phyloP scores from a whole-genome alignment of 1,139 yeast species.

The Suhomyces guaymorum region DNA sequence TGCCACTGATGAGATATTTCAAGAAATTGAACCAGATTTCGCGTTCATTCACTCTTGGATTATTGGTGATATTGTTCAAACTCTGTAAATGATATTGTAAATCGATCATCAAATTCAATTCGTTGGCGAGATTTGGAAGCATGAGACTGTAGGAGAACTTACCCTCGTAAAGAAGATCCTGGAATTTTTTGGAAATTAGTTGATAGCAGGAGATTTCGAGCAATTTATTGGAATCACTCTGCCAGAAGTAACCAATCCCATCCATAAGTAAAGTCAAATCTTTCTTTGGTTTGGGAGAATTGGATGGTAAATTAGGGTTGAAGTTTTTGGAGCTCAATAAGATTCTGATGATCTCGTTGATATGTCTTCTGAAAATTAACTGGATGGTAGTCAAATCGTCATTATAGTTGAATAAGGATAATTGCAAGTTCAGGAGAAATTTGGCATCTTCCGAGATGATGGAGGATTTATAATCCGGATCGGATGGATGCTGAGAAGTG shows the following conservation, averaged over 20 bases:
- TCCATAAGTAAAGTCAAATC: constrained; percentile 38
- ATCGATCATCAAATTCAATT: constrained; percentile 46
- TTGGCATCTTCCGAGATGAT: constrained; percentile 51
- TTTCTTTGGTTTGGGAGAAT: constrained; percentile 14
- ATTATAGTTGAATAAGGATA: constrained; percentile 46
- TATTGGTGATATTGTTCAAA: constrained; percentile 23
- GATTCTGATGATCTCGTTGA: constrained; percentile 47
- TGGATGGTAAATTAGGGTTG: constrained; percentile 22
- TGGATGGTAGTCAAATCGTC: constrained; percentile 52
- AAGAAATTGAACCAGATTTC: constrained; percentile 49
- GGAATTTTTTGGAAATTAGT: constrained; percentile 40
- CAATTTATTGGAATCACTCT: constrained; percentile 42
- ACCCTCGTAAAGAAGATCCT: constrained; percentile 36
- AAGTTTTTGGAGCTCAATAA: constrained; percentile 44
- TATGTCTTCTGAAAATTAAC: constrained; percentile 48
- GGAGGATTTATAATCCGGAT: constrained; percentile 30
- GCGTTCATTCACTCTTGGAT: constrained; percentile 30
- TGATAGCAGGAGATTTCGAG: constrained; percentile 49
- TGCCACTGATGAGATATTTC: constrained; percentile 47
- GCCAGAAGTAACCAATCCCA: constrained; percentile 50
- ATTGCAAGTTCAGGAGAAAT: constrained; percentile 46
- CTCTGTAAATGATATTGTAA: constrained; percentile 47
- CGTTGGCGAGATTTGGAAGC: constrained; percentile 43
- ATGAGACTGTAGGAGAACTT: constrained; percentile 36
- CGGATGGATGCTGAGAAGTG: constrained; percentile 21